Conservation (phyloP, 2,329 filamentous ascomycete genomes). For the Arthrobotrys sphaeroides region DNA sequence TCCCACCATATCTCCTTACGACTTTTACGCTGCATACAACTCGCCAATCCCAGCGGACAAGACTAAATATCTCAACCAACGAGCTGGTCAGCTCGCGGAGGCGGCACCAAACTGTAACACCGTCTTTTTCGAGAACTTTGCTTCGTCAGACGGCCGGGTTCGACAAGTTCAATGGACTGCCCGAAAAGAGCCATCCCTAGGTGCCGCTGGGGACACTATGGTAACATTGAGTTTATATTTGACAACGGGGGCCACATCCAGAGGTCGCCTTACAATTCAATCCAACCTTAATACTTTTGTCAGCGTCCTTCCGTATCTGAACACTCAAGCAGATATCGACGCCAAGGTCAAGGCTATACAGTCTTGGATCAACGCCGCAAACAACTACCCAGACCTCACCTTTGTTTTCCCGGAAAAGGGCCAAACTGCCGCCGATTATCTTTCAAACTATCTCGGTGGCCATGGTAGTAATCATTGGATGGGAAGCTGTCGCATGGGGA, state of each 20-base stretch:
- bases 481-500: constrained; percentile 71
- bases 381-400: constrained; percentile 67
- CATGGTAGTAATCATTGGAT: constrained; percentile 60
- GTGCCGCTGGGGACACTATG: constrained; percentile 61
- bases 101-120: constrained; percentile 62
- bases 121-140: constrained; percentile 57
- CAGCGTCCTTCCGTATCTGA: constrained; percentile 69
- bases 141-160: constrained; percentile 68
- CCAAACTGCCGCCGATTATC: constrained; percentile 64
- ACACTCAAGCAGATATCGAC: constrained; percentile 69
- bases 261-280: constrained; percentile 62
- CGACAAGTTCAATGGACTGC: constrained; percentile 74
- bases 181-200: constrained; percentile 69
- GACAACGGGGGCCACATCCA: constrained; percentile 65
- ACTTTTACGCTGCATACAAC: constrained; percentile 72
- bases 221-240: constrained; percentile 66
- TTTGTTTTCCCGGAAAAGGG: constrained; percentile 67
- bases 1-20: constrained; percentile 69
- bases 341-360: constrained; percentile 74
- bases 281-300: constrained; percentile 64
- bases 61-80: constrained; percentile 64
- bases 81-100: constrained; percentile 67
- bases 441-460: constrained; percentile 53
- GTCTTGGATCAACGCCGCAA: constrained; percentile 68
- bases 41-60: constrained; percentile 63